Percentiles rank a stretch among this genome's conserved stretches.
Evolutionary conservation across 176 grass and related monocot genomes (phyloP).

Genomic region (Eleusine indica): DNA sequence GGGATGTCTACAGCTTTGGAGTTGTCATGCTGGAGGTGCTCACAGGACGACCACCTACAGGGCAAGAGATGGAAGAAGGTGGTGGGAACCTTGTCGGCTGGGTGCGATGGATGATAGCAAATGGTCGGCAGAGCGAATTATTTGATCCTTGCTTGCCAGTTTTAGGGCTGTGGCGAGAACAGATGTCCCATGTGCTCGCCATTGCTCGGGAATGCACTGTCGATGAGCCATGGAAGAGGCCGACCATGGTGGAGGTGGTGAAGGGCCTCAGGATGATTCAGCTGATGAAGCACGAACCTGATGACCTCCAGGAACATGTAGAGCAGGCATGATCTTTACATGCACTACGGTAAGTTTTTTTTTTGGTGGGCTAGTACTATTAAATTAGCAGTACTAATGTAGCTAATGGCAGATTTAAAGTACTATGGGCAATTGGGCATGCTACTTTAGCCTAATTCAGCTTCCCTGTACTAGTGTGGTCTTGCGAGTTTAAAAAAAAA

Average conservation of each 20-base stretch:
- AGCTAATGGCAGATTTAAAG: not conserved
- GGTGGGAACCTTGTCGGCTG: conserved; percentile 70
- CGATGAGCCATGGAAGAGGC: conserved; percentile 65
- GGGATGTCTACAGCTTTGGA: conserved; percentile 86
- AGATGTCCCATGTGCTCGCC: conserved; percentile 56
- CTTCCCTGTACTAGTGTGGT: not conserved
- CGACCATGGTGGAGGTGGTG: conserved; percentile 67
- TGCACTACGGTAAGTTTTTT: conserved; percentile 6
- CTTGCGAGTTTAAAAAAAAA: not conserved
- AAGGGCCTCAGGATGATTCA: conserved; percentile 57
- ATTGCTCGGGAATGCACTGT: conserved; percentile 59
- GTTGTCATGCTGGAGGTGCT: conserved; percentile 80
- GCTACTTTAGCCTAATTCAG: not conserved
- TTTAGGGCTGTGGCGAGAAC: conserved; percentile 40
- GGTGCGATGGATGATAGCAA: conserved; percentile 61
- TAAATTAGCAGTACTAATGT: not conserved
- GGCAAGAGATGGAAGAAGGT: conserved; percentile 52
- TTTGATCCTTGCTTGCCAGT: conserved; percentile 56
- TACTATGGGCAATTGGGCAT: not conserved
- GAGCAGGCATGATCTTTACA: conserved; percentile 22
- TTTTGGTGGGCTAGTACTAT: not conserved
- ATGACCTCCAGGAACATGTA: not conserved
- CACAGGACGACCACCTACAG: conserved; percentile 60
- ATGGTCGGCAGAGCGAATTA: conserved; percentile 45
- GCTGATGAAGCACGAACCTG: conserved; percentile 42